Conservation (phyloP, 176 grass and related monocot genomes). For the Carex cristatella region DNA sequence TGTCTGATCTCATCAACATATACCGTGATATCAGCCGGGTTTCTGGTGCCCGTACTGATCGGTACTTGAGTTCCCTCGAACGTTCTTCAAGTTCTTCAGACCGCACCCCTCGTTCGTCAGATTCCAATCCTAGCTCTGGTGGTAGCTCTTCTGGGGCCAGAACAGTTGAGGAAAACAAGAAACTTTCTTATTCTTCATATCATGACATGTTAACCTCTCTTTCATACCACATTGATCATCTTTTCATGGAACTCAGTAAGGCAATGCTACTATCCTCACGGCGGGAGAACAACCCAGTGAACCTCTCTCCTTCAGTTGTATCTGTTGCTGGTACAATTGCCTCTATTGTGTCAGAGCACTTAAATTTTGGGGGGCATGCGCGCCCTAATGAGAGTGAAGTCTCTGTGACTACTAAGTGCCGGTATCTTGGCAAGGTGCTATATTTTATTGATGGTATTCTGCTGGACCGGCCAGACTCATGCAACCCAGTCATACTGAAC, state of each 20-base stretch:
- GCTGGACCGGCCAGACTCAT: slow-evolving; percentile 87
- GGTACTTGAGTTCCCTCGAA: slow-evolving; percentile 36
- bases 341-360: slow-evolving; percentile 70
- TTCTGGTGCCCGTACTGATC: slow-evolving; percentile 48
- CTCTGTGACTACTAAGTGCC: slow-evolving; percentile 65
- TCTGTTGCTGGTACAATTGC: slow-evolving; percentile 79
- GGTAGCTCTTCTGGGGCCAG: neutral
- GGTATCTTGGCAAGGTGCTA: slow-evolving; percentile 83
- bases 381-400: slow-evolving; percentile 51
- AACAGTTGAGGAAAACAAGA: slow-evolving; percentile 74
- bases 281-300: slow-evolving; percentile 77
- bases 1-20: slow-evolving; percentile 88
- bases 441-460: slow-evolving; percentile 89
- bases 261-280: slow-evolving; percentile 83
- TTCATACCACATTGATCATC: slow-evolving; percentile 90
- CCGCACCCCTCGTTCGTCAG: slow-evolving; percentile 52
- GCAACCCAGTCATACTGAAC: slow-evolving; percentile 86
- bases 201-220: slow-evolving; percentile 89
- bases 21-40: slow-evolving; percentile 89
- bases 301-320: slow-evolving; percentile 59
- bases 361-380: slow-evolving; percentile 74
- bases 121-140: slow-evolving; percentile 29
- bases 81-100: slow-evolving; percentile 50
- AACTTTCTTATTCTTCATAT: slow-evolving; percentile 55
- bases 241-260: slow-evolving; percentile 94